Percentiles rank a stretch among this genome's conserved stretches.
Evolutionary conservation across 306 rosid genomes (phyloP).

Genomic region (Sphenostylis stenocarpa): DNA sequence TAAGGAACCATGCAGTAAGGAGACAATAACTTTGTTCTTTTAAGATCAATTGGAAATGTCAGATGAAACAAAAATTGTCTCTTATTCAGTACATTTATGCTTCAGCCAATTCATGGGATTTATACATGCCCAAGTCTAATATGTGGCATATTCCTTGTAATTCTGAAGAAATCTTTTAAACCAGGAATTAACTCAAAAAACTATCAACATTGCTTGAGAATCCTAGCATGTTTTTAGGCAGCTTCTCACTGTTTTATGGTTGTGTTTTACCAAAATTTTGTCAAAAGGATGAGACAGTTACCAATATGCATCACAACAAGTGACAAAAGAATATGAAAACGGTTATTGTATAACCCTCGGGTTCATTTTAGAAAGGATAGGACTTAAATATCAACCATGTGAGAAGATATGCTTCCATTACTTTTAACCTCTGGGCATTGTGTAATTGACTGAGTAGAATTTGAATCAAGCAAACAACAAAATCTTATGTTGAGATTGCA

Average conservation of each 20-base stretch:
- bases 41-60: constrained; percentile 1
- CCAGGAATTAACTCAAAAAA: background rate
- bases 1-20: background rate
- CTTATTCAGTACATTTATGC: background rate
- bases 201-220: background rate
- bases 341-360: background rate
- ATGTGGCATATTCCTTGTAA: background rate
- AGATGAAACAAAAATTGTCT: background rate
- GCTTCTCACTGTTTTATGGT: constrained; percentile 2
- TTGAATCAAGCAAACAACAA: constrained; percentile 26
- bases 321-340: background rate
- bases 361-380: constrained; percentile 31
- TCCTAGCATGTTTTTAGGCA: constrained; percentile 23
- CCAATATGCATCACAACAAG: background rate
- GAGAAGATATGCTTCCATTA: constrained; percentile 5
- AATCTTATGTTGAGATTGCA: constrained; percentile 39
- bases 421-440: background rate
- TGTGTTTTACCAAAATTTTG: background rate
- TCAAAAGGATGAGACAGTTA: background rate
- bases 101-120: background rate
- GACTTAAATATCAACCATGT: constrained; percentile 7
- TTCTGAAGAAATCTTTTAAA: background rate
- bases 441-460: background rate
- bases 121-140: background rate
- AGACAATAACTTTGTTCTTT: background rate